Conservation (phyloP, 2,329 filamentous ascomycete genomes). For the Arthrobotrys musiformis region DNA sequence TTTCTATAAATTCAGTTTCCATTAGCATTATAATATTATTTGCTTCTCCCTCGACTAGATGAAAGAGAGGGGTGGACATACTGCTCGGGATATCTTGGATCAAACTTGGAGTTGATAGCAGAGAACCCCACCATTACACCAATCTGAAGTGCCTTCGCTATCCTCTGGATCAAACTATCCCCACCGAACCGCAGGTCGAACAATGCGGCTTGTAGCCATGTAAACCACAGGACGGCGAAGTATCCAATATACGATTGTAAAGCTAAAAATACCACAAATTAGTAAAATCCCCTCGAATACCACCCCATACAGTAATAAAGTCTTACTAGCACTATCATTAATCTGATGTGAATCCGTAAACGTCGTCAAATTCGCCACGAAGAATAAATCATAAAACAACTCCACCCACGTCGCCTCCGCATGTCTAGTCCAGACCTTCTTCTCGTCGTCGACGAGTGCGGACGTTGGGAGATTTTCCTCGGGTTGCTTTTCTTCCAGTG, state of each 20-base stretch:
- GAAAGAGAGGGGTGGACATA: background rate
- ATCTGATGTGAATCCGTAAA: conserved; percentile 71
- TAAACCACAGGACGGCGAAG: conserved; percentile 73
- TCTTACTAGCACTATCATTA: conserved; percentile 65
- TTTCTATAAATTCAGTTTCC: background rate
- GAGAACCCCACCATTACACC: conserved; percentile 74
- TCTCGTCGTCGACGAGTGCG: conserved; percentile 42
- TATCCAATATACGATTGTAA: conserved; percentile 67
- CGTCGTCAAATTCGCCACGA: conserved; percentile 73
- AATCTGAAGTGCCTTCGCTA: conserved; percentile 71
- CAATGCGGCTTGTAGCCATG: conserved; percentile 73
- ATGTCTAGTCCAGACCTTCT: conserved; percentile 49
- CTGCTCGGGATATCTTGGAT: conserved; percentile 57
- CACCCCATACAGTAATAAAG: background rate
- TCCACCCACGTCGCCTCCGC: conserved; percentile 68
- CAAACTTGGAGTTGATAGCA: conserved; percentile 66
- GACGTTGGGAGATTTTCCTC: conserved; percentile 36
- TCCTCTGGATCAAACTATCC: conserved; percentile 73
- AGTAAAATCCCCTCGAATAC: background rate
- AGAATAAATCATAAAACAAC: conserved; percentile 72
- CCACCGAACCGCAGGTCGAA: conserved; percentile 75
- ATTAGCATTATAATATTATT: too few relatives aligned
- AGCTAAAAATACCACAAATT: conserved; percentile 58
- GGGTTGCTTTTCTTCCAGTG: conserved; percentile 37
- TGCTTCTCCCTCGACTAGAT: background rate